Conservation (phyloP, 768 basidiomycete genomes). For the Pisolithus orientalis region DNA sequence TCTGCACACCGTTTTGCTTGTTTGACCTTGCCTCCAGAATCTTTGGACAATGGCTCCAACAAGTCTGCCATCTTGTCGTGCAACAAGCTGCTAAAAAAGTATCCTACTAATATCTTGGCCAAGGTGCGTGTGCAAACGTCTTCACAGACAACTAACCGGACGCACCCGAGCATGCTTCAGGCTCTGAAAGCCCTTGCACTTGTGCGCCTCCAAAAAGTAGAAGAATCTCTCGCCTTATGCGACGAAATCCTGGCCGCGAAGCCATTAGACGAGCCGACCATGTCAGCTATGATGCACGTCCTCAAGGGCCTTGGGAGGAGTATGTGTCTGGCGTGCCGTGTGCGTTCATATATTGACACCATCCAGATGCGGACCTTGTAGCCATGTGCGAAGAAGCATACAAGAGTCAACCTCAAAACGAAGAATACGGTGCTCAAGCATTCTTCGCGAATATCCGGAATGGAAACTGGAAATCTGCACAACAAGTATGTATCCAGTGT, state of each 20-base stretch:
- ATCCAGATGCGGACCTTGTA: constrained; percentile 67
- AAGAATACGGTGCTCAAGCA: constrained; percentile 77
- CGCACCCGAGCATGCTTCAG: constrained; percentile 31
- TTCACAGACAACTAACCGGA: neutral
- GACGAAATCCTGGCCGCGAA: constrained; percentile 74
- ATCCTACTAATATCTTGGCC: constrained; percentile 64
- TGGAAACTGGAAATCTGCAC: constrained; percentile 80
- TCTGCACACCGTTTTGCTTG: neutral
- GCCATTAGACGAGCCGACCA: constrained; percentile 64
- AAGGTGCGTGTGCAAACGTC: constrained; percentile 40
- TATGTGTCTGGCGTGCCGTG: constrained; percentile 17
- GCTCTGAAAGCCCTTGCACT: constrained; percentile 81
- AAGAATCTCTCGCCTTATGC: constrained; percentile 71
- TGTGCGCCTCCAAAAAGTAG: constrained; percentile 78
- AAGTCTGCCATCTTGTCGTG: constrained; percentile 81
- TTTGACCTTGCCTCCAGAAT: constrained; percentile 43
- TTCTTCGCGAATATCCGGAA: constrained; percentile 82
- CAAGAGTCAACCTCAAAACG: constrained; percentile 73
- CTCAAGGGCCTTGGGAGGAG: constrained; percentile 71
- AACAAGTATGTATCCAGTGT: constrained; percentile 47
- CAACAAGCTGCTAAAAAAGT: constrained; percentile 85
- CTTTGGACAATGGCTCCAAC: constrained; percentile 79
- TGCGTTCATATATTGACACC: neutral
- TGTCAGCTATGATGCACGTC: constrained; percentile 81
- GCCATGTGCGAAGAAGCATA: constrained; percentile 84